These are phyloP conservation scores for Colletotrichum sp. DNA, from an alignment of 2,329 filamentous ascomycete genomes.

Conservation along the genomic window DNA sequence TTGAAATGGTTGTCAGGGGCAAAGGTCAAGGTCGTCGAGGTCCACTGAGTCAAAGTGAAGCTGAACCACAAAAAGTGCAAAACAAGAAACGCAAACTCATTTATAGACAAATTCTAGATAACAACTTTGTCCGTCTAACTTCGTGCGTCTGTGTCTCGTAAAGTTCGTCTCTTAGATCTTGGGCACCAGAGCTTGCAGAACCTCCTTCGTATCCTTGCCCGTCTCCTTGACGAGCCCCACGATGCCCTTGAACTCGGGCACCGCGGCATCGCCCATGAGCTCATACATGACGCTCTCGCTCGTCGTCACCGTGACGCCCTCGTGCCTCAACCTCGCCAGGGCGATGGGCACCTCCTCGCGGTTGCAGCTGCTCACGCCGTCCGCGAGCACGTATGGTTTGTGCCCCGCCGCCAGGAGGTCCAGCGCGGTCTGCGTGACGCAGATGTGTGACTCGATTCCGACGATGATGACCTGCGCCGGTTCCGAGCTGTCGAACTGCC, in stretches of 20 bases:
- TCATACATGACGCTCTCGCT: slow-evolving; percentile 94
- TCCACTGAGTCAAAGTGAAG: slow-evolving; percentile 13
- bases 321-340: slow-evolving; percentile 74
- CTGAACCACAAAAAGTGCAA: background rate
- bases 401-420: slow-evolving; percentile 80
- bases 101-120: background rate
- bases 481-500: slow-evolving; percentile 34
- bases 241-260: slow-evolving; percentile 74
- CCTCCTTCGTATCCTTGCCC: slow-evolving; percentile 71
- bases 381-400: slow-evolving; percentile 84
- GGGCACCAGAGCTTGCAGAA: slow-evolving; percentile 69
- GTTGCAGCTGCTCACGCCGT: slow-evolving; percentile 90
- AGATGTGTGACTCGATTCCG: slow-evolving; percentile 94
- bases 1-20: slow-evolving; percentile 57
- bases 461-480: slow-evolving; percentile 73
- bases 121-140: background rate
- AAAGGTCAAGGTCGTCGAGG: slow-evolving; percentile 48
- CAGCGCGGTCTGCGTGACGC: slow-evolving; percentile 89
- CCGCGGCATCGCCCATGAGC: slow-evolving; percentile 80
- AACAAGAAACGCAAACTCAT: background rate
- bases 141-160: background rate
- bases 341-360: slow-evolving; percentile 80
- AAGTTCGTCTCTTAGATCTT: slow-evolving; percentile 48
- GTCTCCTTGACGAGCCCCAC: slow-evolving; percentile 81
- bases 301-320: slow-evolving; percentile 80